Evolutionary conservation across 2,329 filamentous ascomycete genomes (phyloP).

Genomic region (Dryadomyces quercus-mongolicae): DNA sequence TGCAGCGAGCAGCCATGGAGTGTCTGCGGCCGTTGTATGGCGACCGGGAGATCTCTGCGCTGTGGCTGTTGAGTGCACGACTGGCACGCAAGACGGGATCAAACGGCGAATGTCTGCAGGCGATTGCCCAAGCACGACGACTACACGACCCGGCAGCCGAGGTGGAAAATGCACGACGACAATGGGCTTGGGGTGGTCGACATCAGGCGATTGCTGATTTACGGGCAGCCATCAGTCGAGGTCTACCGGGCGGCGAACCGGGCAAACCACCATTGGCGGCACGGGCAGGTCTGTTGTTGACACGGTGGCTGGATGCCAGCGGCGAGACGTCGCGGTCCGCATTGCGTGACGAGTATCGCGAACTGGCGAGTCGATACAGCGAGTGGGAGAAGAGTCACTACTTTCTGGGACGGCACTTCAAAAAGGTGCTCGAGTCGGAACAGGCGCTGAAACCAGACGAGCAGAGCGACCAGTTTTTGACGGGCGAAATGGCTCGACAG

Average conservation of each 20-base stretch:
- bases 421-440: conserved; percentile 86
- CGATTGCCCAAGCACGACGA: conserved; percentile 76
- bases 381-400: conserved; percentile 97
- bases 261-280: conserved; percentile 37
- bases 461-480: conserved; percentile 64
- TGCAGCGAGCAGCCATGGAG: conserved; percentile 81
- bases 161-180: conserved; percentile 83
- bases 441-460: conserved; percentile 64
- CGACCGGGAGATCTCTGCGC: conserved; percentile 62
- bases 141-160: conserved; percentile 78
- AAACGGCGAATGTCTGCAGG: conserved; percentile 81
- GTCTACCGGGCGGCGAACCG: background rate
- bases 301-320: conserved; percentile 94
- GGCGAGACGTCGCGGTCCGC: conserved; percentile 80
- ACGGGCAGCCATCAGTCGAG: conserved; percentile 58
- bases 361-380: conserved; percentile 56
- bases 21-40: conserved; percentile 57
- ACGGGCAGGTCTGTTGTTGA: conserved; percentile 74
- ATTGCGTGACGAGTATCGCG: conserved; percentile 70
- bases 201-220: conserved; percentile 90
- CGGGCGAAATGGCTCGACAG: conserved; percentile 73
- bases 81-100: conserved; percentile 78
- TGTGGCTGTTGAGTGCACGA: conserved; percentile 77
- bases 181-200: conserved; percentile 90
- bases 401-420: conserved; percentile 93